Evolutionary conservation across 2,329 filamentous ascomycete genomes (phyloP), one percentile per base, ranked within the genome.

Genomic region (Lachnum nothofagi): DNA sequence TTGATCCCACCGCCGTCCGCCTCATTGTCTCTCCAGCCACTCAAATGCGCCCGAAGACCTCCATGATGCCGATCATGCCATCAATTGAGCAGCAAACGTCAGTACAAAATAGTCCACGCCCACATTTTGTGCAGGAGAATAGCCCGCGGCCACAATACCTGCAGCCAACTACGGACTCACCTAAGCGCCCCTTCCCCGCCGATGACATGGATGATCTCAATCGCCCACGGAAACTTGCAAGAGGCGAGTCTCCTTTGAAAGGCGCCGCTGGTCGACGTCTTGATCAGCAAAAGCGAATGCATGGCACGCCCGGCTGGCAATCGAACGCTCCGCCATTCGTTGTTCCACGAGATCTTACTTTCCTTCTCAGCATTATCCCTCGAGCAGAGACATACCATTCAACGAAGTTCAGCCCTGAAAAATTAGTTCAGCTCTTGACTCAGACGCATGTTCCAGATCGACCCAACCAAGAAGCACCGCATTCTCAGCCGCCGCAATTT

Each of bases 221-320:
- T 57, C 85, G 87, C 17, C 88, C 90, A 1, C 87, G 91, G 59
- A 96, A 97, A 67, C 78, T 96, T 44, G 80, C 85, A 42, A 83
- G 94, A 38, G 91, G 86, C n/a, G 90, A 88, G 48, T 97, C 91
- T 4, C 93, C 94, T 0, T 76, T 97, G 31, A 98, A 97, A 66
- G 89, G 89, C 12, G 88, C 88, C 1, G 89, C 91, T 31, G 88
- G 89, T 22, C 84, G 91, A 48, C 84, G 91, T 29, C 75, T 94
- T 19, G 88, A 93, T 61, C 86, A 93, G 64, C 72, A 63, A 52
- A 68, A 60, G 64, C 78, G 81, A 44, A 75, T 82, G 4, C 72
- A 74, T 54, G 67, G 68, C 10, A 60, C 63, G 23, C 55, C 65
- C 14, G 60, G 52, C 16, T 64, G 60, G 63, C 67, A 59, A 54